Evolutionary conservation across 1,284 basidiomycete species (phyloP), one percentile per base, ranked within the genome.

Genomic region (Austroboletus olivaceoglutinosus): DNA sequence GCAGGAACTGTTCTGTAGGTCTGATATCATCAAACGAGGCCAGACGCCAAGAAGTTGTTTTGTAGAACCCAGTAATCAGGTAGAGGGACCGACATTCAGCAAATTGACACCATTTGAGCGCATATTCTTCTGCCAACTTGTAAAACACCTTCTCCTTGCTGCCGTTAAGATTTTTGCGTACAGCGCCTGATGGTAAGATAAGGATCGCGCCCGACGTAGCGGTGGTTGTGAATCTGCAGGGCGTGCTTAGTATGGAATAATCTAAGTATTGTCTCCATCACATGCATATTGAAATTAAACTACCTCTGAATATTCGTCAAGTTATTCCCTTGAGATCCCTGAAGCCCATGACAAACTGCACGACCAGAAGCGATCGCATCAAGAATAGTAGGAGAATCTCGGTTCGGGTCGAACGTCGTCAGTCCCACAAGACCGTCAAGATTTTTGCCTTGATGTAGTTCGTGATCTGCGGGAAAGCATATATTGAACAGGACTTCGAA

Each of bases 401-500:
- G 15, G 18, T 21, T 18, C 11, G 36, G 16, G 4, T 37, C 36
- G 10, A 37, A 37, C n/a, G 15, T 37, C 4, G 18, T n/a, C 36
- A 37, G 18, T 18, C 18, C 36, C 4, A 37, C 36, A 37, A n/a
- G n/a, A 25, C 36, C 36, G 36, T 7, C 16, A 34, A 40, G 8
- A 11, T 34, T 7, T 4, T 36, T 8, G 5, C 50, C 3, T 23
- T 15, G 5, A 41, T 40, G 3, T 12, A 10, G 15, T 30, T 43
- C 12, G 34, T 18, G 31, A 8, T 34, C 2, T 15, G 21, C 10
- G 9, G 34, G 16, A 30, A 19, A 21, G 1, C 8, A n/a, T 4
- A 52, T 40, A n/a, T 52, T 52, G 37, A 47, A 47, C 9, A 52
- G 47, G 25, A 36, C 9, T 7, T 52, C 22, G 5, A 52, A 52